These are phyloP conservation scores for Basipetospora chlamydospora DNA, from an alignment of 2,329 filamentous ascomycete species.

Conservation along the genomic window DNA sequence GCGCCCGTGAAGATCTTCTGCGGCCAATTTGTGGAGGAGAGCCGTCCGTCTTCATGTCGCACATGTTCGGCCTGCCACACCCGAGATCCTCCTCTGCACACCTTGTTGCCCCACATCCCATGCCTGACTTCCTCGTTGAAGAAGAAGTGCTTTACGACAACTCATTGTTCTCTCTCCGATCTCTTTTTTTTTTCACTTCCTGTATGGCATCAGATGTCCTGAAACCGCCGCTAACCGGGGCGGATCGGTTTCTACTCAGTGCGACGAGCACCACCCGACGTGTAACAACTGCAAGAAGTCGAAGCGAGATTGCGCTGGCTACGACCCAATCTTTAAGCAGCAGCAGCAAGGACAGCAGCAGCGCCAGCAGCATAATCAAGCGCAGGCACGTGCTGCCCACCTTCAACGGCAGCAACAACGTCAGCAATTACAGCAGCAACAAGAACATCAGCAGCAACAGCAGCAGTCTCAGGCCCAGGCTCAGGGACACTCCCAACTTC, in stretches of 20 bases:
- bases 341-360: conserved; percentile 29
- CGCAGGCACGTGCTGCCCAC: too few species aligned
- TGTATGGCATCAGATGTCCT: too few species aligned
- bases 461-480: background rate
- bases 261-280: conserved; percentile 85
- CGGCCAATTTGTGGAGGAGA: too few species aligned
- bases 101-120: too few species aligned
- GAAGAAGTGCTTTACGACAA: too few species aligned
- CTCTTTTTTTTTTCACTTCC: too few species aligned
- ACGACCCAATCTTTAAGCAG: conserved; percentile 76
- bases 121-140: too few species aligned
- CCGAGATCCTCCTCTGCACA: too few species aligned
- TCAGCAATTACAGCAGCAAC: conserved; percentile 1
- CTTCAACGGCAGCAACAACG: background rate
- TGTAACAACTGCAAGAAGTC: conserved; percentile 86
- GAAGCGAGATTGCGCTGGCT: conserved; percentile 73
- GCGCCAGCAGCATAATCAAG: background rate
- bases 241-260: conserved; percentile 42
- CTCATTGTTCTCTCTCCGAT: too few species aligned
- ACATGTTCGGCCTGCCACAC: too few species aligned
- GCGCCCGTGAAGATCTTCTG: too few species aligned
- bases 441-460: background rate
- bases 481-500: background rate
- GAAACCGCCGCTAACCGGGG: background rate
- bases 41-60: too few species aligned